phyloP scores from a whole-genome alignment of 192 early-diverging fungal species.

The Lobulomyces angularis region DNA sequence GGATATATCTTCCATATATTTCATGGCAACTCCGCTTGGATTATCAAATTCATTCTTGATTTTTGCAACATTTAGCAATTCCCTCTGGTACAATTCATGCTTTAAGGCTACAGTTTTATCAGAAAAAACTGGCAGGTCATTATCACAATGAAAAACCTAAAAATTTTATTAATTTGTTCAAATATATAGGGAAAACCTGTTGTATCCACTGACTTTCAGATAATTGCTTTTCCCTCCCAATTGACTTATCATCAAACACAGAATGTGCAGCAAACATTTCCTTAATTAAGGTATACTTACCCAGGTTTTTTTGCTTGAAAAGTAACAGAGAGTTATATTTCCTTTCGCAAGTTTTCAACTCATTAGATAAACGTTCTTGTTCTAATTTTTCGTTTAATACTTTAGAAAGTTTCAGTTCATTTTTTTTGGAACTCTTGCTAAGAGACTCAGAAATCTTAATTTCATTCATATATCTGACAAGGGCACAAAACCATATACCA shows the following conservation, averaged over 20 bases:
- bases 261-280: constrained; percentile 7
- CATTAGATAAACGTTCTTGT: no score
- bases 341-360: no score
- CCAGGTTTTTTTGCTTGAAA: no score
- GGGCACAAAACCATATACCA: no score
- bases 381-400: no score
- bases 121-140: constrained; percentile 5
- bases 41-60: background rate
- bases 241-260: constrained; percentile 3
- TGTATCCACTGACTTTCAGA: constrained; percentile 15
- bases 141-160: constrained; percentile 7
- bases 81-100: constrained; percentile 4
- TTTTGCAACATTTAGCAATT: background rate
- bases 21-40: background rate
- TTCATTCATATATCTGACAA: no score
- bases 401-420: no score
- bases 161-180: no score
- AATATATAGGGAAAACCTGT: constrained; percentile 15
- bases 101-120: constrained; percentile 1
- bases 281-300: background rate
- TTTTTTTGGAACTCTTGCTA: no score
- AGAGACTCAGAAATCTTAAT: no score
- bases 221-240: constrained; percentile 5
- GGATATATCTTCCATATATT: constrained; percentile 1
- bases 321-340: no score